Percentiles rank a stretch among this genome's conserved stretches.
These are phyloP conservation scores for Chaetomiaceae sp. DNA, from an alignment of 2,329 filamentous ascomycete genomes.

Conservation along the genomic window DNA sequence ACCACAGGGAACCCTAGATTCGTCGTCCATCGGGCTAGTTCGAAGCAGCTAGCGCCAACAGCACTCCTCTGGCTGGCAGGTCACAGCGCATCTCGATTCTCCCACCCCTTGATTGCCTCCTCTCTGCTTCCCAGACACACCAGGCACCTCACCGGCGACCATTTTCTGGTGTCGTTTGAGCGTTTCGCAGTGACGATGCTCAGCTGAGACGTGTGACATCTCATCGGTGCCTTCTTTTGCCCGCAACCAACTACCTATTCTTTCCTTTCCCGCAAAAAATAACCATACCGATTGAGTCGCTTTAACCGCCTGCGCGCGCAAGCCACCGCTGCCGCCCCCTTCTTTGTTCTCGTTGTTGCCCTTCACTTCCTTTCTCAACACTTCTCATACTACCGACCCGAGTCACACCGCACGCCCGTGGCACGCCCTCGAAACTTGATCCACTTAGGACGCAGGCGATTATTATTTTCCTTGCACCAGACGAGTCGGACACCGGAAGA, in stretches of 20 bases:
- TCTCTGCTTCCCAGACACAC: background rate
- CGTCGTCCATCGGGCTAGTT: background rate
- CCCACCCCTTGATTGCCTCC: background rate
- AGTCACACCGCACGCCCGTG: background rate
- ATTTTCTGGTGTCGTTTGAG: conserved; percentile 4
- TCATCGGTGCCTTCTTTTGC: background rate
- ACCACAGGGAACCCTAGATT: background rate
- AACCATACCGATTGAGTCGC: conserved; percentile 1
- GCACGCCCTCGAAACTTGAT: background rate
- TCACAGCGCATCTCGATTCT: background rate
- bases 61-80: background rate
- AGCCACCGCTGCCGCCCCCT: conserved; percentile 4
- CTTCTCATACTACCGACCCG: background rate
- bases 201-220: conserved; percentile 1
- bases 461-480: background rate
- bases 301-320: conserved; percentile 7
- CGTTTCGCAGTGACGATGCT: background rate
- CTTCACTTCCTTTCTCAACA: background rate
- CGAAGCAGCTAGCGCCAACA: conserved; percentile 2
- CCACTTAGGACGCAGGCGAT: background rate
- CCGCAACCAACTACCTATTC: conserved; percentile 8
- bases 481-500: background rate
- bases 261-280: conserved; percentile 6
- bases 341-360: conserved; percentile 10
- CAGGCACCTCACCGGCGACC: background rate